Base-by-base conservation (phyloP, 495 filamentous ascomycete genomes). In the Aspergillus ellipticus region DNA sequence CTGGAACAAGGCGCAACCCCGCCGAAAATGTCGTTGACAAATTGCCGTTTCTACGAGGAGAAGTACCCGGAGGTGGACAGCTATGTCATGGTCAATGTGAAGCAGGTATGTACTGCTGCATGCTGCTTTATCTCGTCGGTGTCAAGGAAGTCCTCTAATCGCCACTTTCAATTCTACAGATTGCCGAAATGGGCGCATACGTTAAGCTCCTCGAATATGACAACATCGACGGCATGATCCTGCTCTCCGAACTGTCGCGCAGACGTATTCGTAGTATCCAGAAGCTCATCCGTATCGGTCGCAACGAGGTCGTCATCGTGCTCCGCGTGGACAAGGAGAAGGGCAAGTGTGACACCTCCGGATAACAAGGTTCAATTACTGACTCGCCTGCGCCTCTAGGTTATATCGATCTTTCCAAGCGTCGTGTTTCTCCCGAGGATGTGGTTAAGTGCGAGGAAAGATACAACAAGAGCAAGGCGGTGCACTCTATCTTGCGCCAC, bases 391-490 rank as follows among this genome's bases (percentile, higher is more conserved):
- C 42, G 9, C 51, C 20, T 56, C 48, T 70, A 89, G 91, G 84
- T 58, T 98, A 98, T 68, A 98, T 98, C 73, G 94, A 98, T 87
- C 81, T 98, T 59, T 96, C 90, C 24, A 98, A 98, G 81, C 92
- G 94, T 59, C 86, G 94, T 74, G 94, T 98, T 28, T 96, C 92
- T 4, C 89, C 95, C 31, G 94, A 98, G 70, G 94, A 98, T 79
- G 93, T 97, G 42, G 78, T 96, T 51, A 96, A 96, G 77, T 97
- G 95, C 72, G 94, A 98, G 69, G 94, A 98, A 76, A 84, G 94
- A 35, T 98, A 96, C 79, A 98, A 98, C 83, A 98, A 98, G 84
- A 89, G 88, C 79, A 98, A 98, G 79, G 92, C 96, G 78, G 94
- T 97, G 49, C 93, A 97, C 75, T 93, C 89, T 4, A 97, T 98